Evolutionary conservation across 148 eudicot species (phyloP).

Genomic region (Vaccinium macrocarpon): DNA sequence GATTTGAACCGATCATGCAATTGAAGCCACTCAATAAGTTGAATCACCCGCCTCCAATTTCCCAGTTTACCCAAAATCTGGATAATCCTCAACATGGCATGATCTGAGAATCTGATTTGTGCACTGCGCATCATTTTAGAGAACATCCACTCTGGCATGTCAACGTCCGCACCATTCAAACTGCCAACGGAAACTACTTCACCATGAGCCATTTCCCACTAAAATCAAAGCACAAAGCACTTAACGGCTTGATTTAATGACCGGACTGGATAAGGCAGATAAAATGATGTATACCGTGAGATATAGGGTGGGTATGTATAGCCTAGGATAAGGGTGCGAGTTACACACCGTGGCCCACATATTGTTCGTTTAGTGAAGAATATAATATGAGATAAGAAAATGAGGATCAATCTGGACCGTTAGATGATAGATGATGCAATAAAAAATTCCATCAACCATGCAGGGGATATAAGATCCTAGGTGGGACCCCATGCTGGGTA

Average conservation of each 20-base stretch:
- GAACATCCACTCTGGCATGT: constrained; percentile 95
- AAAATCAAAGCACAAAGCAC: neutral
- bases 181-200: constrained; percentile 50
- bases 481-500: neutral
- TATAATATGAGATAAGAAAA: neutral
- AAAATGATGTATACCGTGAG: neutral
- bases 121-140: constrained; percentile 84
- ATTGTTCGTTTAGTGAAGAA: neutral
- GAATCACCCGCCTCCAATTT: constrained; percentile 90
- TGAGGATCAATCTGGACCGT: neutral
- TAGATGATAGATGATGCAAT: neutral
- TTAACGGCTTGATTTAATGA: neutral
- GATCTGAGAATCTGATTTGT: constrained; percentile 74
- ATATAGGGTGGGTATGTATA: neutral
- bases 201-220: constrained; percentile 6
- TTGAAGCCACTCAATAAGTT: constrained; percentile 92
- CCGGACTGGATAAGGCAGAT: neutral
- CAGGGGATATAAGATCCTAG: neutral
- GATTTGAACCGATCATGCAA: constrained; percentile 79
- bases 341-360: neutral
- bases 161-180: constrained; percentile 72
- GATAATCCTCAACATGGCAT: constrained; percentile 74
- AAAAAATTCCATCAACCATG: neutral
- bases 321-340: neutral
- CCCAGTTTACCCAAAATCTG: constrained; percentile 85